Conservation (phyloP, 257 asterid genomes). For the Solanum bukasovii region DNA sequence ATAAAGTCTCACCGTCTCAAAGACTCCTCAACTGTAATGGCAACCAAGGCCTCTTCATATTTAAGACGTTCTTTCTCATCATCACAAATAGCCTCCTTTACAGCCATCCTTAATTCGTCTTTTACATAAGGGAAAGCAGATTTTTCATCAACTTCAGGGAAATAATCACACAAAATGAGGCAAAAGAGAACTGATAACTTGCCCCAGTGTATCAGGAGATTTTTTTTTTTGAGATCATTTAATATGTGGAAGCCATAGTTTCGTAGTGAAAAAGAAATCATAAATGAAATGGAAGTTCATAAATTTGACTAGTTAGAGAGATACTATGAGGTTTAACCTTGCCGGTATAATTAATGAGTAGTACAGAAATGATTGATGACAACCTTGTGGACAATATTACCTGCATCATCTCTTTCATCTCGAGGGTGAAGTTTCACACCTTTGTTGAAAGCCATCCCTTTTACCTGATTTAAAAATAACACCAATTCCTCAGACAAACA, state of each 20-base stretch:
- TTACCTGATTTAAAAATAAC: constrained; percentile 44
- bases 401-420: constrained; percentile 86
- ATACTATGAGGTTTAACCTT: not conserved
- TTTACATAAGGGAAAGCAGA: not conserved
- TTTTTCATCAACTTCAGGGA: not conserved
- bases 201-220: not conserved
- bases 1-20: constrained; percentile 53
- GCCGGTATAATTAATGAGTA: not conserved
- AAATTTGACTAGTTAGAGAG: not conserved
- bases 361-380: not conserved
- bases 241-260: not conserved
- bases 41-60: constrained; percentile 81
- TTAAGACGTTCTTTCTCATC: constrained; percentile 40
- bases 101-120: constrained; percentile 94
- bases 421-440: constrained; percentile 45
- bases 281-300: not conserved
- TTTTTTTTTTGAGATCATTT: not conserved
- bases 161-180: not conserved
- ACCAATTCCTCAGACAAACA: not conserved
- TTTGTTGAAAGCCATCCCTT: constrained; percentile 95
- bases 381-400: constrained; percentile 11
- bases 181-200: not conserved
- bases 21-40: constrained; percentile 84
- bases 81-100: constrained; percentile 84
- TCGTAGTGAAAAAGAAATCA: not conserved